Conservation (phyloP, 148 eudicot genomes). For the Vaccinium corymbosum region DNA sequence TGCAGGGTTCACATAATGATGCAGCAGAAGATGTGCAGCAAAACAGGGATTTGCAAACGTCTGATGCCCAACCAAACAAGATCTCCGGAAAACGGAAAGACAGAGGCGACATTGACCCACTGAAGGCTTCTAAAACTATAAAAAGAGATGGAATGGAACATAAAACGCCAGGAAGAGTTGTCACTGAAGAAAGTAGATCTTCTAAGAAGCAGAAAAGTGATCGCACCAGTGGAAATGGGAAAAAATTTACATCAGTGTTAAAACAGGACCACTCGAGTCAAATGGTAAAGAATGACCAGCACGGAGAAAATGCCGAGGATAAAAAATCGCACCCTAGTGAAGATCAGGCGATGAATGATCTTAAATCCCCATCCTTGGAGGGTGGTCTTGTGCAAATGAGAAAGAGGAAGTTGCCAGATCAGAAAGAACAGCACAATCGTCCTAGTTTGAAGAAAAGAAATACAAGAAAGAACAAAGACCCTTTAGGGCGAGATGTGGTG, state of each 20-base stretch:
- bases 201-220: constrained; percentile 30
- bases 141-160: constrained; percentile 19
- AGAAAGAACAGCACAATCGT: constrained; percentile 20
- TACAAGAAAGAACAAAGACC: constrained; percentile 57
- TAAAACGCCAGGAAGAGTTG: constrained; percentile 19
- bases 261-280: constrained; percentile 6
- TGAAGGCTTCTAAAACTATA: constrained; percentile 19
- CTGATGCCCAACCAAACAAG: constrained; percentile 26
- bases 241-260: constrained; percentile 12
- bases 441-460: constrained; percentile 33
- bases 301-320: constrained; percentile 20
- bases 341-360: constrained; percentile 16
- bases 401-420: constrained; percentile 38
- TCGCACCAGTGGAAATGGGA: constrained; percentile 16
- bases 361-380: constrained; percentile 10
- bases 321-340: constrained; percentile 12
- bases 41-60: constrained; percentile 23
- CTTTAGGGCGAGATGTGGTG: constrained; percentile 54
- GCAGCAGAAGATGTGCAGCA: constrained; percentile 22
- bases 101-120: constrained; percentile 25
- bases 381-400: constrained; percentile 12
- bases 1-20: constrained; percentile 19
- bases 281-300: constrained; percentile 15
- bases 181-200: constrained; percentile 21
- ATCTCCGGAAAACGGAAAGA: constrained; percentile 51